These are phyloP conservation scores for Xylaria sp. DNA, from an alignment of 2,329 filamentous ascomycete species.

Conservation along the genomic window DNA sequence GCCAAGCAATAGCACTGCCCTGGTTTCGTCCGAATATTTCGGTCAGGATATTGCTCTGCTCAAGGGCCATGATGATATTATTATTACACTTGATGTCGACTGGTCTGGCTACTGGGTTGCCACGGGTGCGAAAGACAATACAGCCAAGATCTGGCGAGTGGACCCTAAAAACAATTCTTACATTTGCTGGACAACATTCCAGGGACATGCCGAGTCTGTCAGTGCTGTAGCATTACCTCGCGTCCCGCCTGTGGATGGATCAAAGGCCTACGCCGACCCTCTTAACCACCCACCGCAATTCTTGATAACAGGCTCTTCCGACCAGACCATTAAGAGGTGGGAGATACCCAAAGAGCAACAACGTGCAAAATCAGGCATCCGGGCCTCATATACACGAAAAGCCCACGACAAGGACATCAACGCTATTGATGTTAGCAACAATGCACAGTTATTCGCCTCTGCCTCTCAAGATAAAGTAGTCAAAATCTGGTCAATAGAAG, in stretches of 20 bases:
- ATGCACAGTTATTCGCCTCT: slow-evolving; percentile 86
- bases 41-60: slow-evolving; percentile 88
- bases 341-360: slow-evolving; percentile 71
- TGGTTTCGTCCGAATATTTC: slow-evolving; percentile 71
- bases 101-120: slow-evolving; percentile 98
- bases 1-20: slow-evolving; percentile 47
- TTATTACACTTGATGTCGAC: slow-evolving; percentile 93
- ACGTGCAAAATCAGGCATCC: slow-evolving; percentile 63
- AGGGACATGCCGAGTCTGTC: slow-evolving; percentile 92
- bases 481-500: slow-evolving; percentile 93
- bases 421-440: slow-evolving; percentile 82
- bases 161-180: slow-evolving; percentile 81
- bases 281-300: slow-evolving; percentile 84
- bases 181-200: slow-evolving; percentile 83
- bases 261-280: slow-evolving; percentile 77
- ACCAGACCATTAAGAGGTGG: slow-evolving; percentile 96
- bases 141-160: slow-evolving; percentile 87
- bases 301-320: slow-evolving; percentile 91
- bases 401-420: slow-evolving; percentile 99
- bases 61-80: slow-evolving; percentile 92
- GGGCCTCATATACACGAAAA: slow-evolving; percentile 87
- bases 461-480: slow-evolving; percentile 97
- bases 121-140: slow-evolving; percentile 97
- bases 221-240: slow-evolving; percentile 89
- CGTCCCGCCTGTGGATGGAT: slow-evolving; percentile 72